Evolutionary conservation across 2,329 filamentous ascomycete genomes (phyloP), one percentile per base, ranked within the genome.

Genomic region (Alternaria sp.): DNA sequence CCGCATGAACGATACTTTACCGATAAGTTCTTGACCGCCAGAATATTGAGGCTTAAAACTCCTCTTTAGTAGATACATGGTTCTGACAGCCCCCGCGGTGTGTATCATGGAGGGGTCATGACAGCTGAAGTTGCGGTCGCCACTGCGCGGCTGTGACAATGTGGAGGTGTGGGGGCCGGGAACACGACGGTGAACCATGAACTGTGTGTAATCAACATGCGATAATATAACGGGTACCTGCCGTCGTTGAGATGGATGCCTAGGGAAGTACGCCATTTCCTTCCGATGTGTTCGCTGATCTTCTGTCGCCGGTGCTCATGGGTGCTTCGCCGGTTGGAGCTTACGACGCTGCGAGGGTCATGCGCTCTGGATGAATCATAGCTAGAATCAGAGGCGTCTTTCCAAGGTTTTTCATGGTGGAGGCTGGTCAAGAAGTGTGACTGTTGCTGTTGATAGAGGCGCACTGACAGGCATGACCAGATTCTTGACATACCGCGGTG

Each of bases 101-200:
- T 32, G 36, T 34, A 34, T 51, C 18, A 18, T 53, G 51, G 51
- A 57, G 47, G 42, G 53, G 57, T 64, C 61, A 66, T 60, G 57
- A 58, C 34, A 66, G 61, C 66, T 70, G 59, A 63, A 52, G 32
- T 30, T 38, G 47, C 38, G 42, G 62, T 63, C 38, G 63, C 62
- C 64, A 63, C 68, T 22, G 39, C 32, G 53, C 65, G 66, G 66
- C 64, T 64, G 57, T 66, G 64, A 64, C 38, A 53, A 30, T 32
- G 24, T 54, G 44, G 30, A 54, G 38, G 47, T 54, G 57, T 62
- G 63, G 63, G 61, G 61, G 63, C 63, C 47, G 51, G 24, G 38
- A 63, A 48, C 42, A 54, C 36, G 46, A 61, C 48, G 51, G 52
- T 59, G 34, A 51, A 47, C 34, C 44, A 51, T 30, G 8, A 32